phyloP scores from a whole-genome alignment of 108 stramenopile genomes.

The Schizochytrium sp. region DNA sequence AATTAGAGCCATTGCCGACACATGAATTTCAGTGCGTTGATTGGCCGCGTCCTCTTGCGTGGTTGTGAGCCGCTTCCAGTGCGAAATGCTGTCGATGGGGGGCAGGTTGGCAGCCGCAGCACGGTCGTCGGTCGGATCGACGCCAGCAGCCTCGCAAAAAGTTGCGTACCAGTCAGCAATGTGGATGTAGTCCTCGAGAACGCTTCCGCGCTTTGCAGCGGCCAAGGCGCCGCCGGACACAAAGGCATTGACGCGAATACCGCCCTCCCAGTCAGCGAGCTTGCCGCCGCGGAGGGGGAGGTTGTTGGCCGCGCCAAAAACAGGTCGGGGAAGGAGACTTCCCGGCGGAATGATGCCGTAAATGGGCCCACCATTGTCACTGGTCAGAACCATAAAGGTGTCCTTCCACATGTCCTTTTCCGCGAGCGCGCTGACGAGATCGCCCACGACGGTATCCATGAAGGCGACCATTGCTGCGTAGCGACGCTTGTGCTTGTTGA shows the following conservation, averaged over 20 bases:
- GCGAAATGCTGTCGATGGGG: constrained; percentile 27
- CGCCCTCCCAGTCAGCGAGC: not conserved
- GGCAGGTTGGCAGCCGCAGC: constrained; percentile 22
- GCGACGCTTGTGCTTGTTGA: not conserved
- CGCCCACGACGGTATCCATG: not conserved
- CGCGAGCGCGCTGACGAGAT: not conserved
- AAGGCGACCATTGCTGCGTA: constrained; percentile 10
- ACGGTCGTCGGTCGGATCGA: constrained; percentile 20
- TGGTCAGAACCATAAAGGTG: not conserved
- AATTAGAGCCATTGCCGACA: not conserved
- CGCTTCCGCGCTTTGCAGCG: constrained; percentile 18
- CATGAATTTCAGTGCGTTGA: constrained; percentile 8
- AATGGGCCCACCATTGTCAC: constrained; percentile 10
- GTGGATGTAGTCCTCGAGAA: not conserved
- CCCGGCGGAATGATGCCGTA: not conserved
- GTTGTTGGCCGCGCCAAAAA: not conserved
- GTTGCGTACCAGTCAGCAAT: constrained; percentile 44
- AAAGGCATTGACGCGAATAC: constrained; percentile 20
- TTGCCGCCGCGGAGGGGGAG: constrained; percentile 24
- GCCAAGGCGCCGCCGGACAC: constrained; percentile 38
- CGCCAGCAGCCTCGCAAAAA: constrained; percentile 29
- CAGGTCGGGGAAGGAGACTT: not conserved
- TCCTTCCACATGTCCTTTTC: not conserved
- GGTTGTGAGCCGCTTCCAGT: constrained; percentile 29
- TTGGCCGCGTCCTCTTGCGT: not conserved